Conservation (phyloP, 345 rosid genomes). For the Populus tremula region DNA sequence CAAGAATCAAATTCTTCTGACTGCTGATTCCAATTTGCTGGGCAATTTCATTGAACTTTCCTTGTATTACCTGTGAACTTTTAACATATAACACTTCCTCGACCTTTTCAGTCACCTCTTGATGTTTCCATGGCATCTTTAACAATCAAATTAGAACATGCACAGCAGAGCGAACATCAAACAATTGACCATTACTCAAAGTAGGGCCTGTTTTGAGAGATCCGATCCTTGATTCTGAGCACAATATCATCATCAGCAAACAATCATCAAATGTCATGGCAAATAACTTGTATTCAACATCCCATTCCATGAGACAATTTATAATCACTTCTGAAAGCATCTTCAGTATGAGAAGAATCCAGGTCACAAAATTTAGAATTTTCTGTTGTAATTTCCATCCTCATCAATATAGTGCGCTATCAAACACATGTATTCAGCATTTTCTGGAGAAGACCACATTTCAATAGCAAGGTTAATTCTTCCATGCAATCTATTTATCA, state of each 20-base stretch:
- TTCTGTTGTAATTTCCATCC: slow-evolving; percentile 83
- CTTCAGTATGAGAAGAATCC: slow-evolving; percentile 74
- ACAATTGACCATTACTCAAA: slow-evolving; percentile 61
- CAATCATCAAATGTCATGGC: slow-evolving; percentile 75
- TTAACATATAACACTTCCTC: slow-evolving; percentile 72
- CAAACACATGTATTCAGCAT: slow-evolving; percentile 55
- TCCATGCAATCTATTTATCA: slow-evolving; percentile 56
- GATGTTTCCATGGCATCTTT: slow-evolving; percentile 66
- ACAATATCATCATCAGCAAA: slow-evolving; percentile 60
- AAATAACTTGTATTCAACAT: slow-evolving; percentile 79
- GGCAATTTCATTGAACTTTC: slow-evolving; percentile 67
- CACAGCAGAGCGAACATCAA: slow-evolving; percentile 69
- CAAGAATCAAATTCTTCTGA: slow-evolving; percentile 57
- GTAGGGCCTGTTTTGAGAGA: slow-evolving; percentile 56
- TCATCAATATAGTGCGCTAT: slow-evolving; percentile 72
- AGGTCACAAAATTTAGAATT: slow-evolving; percentile 77
- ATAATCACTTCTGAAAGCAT: slow-evolving; percentile 83
- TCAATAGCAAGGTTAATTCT: slow-evolving; percentile 74
- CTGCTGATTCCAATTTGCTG: slow-evolving; percentile 58
- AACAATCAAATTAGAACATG: slow-evolving; percentile 62
- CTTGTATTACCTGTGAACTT: slow-evolving; percentile 62
- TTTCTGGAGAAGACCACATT: slow-evolving; percentile 71
- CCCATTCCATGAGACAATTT: slow-evolving; percentile 78
- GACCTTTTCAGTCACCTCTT: slow-evolving; percentile 66
- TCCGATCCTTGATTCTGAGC: slow-evolving; percentile 56